phyloP scores from a whole-genome alignment of 345 rosid genomes.

The Eucalyptus cloeziana region DNA sequence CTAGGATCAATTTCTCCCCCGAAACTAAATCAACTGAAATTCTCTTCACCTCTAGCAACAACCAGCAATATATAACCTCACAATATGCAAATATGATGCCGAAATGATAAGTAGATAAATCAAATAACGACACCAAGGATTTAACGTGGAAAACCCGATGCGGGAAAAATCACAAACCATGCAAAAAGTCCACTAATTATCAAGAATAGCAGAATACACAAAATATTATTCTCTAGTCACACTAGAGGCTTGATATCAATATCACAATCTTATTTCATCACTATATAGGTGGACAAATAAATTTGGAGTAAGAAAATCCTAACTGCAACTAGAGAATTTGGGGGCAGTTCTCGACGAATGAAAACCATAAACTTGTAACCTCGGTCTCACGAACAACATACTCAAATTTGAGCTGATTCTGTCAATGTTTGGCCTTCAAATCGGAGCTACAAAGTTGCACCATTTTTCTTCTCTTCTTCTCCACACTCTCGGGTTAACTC shows the following conservation, averaged over 20 bases:
- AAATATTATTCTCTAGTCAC: no score
- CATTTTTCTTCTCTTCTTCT: no score
- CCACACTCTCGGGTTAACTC: rapidly evolving
- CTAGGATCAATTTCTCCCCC: rapidly evolving
- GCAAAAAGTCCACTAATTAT: no score
- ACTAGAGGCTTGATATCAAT: rapidly evolving
- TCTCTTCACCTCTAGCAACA: rapidly evolving
- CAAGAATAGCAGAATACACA: rapidly evolving
- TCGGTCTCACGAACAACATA: rapidly evolving
- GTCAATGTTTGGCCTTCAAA: rapidly evolving
- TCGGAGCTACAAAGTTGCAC: rapidly evolving
- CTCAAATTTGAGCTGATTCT: no score
- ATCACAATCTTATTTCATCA: no score
- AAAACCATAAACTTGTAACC: rapidly evolving
- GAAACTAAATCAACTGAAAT: no score
- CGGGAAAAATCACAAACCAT: rapidly evolving
- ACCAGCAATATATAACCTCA: no score
- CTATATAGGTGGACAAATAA: rapidly evolving
- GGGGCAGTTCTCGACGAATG: rapidly evolving
- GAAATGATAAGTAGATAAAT: rapidly evolving
- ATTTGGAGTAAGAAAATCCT: rapidly evolving
- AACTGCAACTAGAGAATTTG: no score
- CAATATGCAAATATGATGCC: no score
- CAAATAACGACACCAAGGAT: rapidly evolving
- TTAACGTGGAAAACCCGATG: rapidly evolving